A percentile compares a stretch with the other conserved stretches of the same genome.
phyloP scores from a whole-genome alignment of 129 eudicot species.

The Centrapalus pauciflorus region DNA sequence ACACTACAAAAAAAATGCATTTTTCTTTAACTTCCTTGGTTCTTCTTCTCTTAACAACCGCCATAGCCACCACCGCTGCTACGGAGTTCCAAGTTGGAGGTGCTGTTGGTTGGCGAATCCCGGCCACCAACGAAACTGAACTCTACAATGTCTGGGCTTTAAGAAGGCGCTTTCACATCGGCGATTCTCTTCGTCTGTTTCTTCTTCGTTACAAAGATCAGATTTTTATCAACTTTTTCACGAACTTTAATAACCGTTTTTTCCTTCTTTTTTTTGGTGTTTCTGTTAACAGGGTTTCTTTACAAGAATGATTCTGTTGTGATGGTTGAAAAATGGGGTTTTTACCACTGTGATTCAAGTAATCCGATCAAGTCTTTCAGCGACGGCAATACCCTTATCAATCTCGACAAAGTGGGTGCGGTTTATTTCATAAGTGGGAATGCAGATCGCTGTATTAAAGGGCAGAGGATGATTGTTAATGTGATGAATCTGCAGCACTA shows the following conservation, averaged over 20 bases:
- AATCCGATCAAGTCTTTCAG: slow-evolving; percentile 5
- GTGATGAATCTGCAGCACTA: not conserved
- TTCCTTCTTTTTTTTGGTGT: no score
- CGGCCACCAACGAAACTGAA: slow-evolving; percentile 28
- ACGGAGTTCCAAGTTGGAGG: slow-evolving; percentile 29
- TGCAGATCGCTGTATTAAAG: slow-evolving; percentile 18
- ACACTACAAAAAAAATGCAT: slow-evolving; percentile 9
- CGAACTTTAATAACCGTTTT: not conserved
- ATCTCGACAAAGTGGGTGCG: slow-evolving; percentile 23
- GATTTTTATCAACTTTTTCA: not conserved
- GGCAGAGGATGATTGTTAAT: slow-evolving; percentile 20
- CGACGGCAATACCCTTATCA: slow-evolving; percentile 24
- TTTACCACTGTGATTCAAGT: slow-evolving; percentile 20
- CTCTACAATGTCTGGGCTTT: slow-evolving; percentile 36
- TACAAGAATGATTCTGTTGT: slow-evolving; percentile 26
- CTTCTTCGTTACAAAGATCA: no score
- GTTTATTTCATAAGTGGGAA: slow-evolving; percentile 31
- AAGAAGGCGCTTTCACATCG: slow-evolving; percentile 13
- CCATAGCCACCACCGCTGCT: not conserved
- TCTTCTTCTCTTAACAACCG: not conserved
- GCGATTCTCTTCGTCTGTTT: slow-evolving; percentile 29
- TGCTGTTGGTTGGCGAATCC: slow-evolving; percentile 29
- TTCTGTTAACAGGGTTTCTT: slow-evolving; percentile 25
- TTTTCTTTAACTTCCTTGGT: not conserved
- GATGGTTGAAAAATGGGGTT: slow-evolving; percentile 14